phyloP scores from a whole-genome alignment of 495 filamentous ascomycete genomes.

The Rostrohypoxylon terebratum region DNA sequence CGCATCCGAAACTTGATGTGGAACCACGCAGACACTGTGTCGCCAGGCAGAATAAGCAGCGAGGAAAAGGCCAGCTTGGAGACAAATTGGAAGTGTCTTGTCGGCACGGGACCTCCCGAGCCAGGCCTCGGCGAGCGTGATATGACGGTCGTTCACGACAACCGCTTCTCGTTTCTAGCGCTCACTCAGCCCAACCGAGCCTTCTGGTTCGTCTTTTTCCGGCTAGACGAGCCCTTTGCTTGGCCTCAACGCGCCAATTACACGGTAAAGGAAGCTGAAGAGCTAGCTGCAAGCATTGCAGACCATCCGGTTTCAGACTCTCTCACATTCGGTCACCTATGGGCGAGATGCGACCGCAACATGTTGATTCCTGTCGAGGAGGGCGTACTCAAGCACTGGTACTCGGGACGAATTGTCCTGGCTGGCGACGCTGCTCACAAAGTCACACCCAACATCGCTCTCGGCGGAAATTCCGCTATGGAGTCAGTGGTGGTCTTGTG shows the following conservation, averaged over 20 bases:
- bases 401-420: constrained; percentile 45
- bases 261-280: constrained; percentile 46
- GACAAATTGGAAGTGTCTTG: not conserved
- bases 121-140: not conserved
- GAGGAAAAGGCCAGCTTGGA: not conserved
- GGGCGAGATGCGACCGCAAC: constrained; percentile 16
- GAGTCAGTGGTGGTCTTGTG: not conserved
- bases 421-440: constrained; percentile 55
- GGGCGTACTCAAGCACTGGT: constrained; percentile 49
- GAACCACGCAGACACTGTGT: not conserved
- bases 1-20: constrained; percentile 36
- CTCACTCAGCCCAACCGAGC: not conserved
- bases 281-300: constrained; percentile 14
- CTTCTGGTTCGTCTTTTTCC: not conserved
- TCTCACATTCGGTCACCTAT: constrained; percentile 49
- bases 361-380: constrained; percentile 50
- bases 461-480: not conserved
- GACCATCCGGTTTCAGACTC: constrained; percentile 23
- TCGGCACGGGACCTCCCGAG: not conserved
- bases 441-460: not conserved
- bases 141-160: not conserved
- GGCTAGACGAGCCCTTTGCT: not conserved
- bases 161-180: not conserved
- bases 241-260: constrained; percentile 27
- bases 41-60: not conserved